Evolutionary conservation across 768 basidiomycete genomes (phyloP).

Genomic region (Pulveroboletus sp.): DNA sequence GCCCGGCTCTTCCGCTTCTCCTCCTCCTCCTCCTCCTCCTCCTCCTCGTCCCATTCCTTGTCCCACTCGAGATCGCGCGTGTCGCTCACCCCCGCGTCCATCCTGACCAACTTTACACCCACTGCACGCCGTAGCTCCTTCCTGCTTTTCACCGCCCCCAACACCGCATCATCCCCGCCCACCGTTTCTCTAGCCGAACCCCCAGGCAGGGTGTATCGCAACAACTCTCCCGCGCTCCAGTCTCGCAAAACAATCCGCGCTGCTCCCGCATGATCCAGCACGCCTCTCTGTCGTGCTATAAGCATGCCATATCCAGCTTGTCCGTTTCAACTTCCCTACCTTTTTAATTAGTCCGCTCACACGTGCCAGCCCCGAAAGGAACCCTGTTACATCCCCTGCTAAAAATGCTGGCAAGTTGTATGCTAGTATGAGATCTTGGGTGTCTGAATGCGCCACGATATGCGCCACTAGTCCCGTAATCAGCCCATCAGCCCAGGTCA

Average conservation of each 20-base stretch:
- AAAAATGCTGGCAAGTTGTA: slow-evolving; percentile 82
- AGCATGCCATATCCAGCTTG: slow-evolving; percentile 4
- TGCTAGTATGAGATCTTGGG: slow-evolving; percentile 86
- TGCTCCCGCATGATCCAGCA: slow-evolving; percentile 68
- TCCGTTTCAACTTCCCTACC: slow-evolving; percentile 37
- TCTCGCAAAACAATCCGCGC: slow-evolving; percentile 80
- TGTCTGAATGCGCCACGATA: slow-evolving; percentile 63
- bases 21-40: slow-evolving; percentile 38
- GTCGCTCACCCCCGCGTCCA: slow-evolving; percentile 41
- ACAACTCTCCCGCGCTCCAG: slow-evolving; percentile 75
- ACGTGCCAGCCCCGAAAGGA: slow-evolving; percentile 76
- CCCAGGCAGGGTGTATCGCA: slow-evolving; percentile 66
- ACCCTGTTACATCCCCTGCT: slow-evolving; percentile 62
- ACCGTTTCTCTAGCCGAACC: slow-evolving; percentile 10
- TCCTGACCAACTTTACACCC: slow-evolving; percentile 54
- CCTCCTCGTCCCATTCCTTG: slow-evolving; percentile 24
- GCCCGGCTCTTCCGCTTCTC: slow-evolving; percentile 42
- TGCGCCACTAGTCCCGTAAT: slow-evolving; percentile 49
- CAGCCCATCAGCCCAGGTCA: slow-evolving; percentile 7
- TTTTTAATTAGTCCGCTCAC: slow-evolving; percentile 74
- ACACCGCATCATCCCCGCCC: slow-evolving; percentile 45
- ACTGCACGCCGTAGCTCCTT: slow-evolving; percentile 62
- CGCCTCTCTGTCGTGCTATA: slow-evolving; percentile 54
- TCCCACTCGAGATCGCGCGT: slow-evolving; percentile 41
- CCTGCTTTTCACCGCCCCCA: slow-evolving; percentile 47